These are phyloP conservation scores for Venturia carpophila DNA, from an alignment of 2,329 filamentous ascomycete species.

Conservation along the genomic window DNA sequence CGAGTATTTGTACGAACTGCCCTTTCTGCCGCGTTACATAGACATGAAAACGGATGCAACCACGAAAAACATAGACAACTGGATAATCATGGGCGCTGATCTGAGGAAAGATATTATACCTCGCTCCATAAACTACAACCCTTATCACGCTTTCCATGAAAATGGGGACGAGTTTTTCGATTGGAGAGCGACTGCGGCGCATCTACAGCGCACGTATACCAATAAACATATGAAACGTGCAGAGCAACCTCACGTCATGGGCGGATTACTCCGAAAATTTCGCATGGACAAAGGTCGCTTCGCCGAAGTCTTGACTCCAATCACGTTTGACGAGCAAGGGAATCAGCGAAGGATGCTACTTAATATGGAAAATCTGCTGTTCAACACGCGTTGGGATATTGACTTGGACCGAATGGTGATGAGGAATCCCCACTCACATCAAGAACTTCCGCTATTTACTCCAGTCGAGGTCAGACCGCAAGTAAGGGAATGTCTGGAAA, in stretches of 20 bases:
- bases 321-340: conserved; percentile 3
- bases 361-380: conserved; percentile 1
- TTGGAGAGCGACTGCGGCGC: conserved; percentile 4
- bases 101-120: conserved; percentile 5
- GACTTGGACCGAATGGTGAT: background rate
- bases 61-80: conserved; percentile 7
- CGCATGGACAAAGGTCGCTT: conserved; percentile 12
- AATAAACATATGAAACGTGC: conserved; percentile 10
- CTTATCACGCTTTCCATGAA: background rate
- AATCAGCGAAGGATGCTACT: conserved; percentile 5
- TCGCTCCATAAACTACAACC: conserved; percentile 9
- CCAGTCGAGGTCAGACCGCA: background rate
- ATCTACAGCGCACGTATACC: conserved; percentile 2
- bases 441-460: background rate
- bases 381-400: conserved; percentile 1
- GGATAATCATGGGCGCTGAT: conserved; percentile 12
- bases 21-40: conserved; percentile 3
- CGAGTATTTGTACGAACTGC: background rate
- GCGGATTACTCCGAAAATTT: conserved; percentile 5
- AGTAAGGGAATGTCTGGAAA: conserved; percentile 1
- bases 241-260: conserved; percentile 8
- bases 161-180: conserved; percentile 2
- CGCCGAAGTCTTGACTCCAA: conserved; percentile 3
- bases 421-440: conserved; percentile 8
- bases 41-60: conserved; percentile 5